These are phyloP conservation scores for Tolypocladium cylindrosporum DNA, from an alignment of 2,329 filamentous ascomycete species.

Conservation along the genomic window DNA sequence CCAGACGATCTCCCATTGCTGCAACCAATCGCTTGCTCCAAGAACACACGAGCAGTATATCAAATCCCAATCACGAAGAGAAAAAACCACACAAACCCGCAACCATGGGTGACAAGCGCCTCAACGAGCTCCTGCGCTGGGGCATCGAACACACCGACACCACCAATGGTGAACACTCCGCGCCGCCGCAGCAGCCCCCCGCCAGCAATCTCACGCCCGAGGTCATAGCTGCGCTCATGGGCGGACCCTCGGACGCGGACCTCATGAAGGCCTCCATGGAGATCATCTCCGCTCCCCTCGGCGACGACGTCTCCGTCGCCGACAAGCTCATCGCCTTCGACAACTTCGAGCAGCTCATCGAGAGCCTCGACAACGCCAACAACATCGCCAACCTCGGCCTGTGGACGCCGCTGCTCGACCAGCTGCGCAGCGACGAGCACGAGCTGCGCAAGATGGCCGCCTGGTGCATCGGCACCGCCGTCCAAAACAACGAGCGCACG, in stretches of 20 bases:
- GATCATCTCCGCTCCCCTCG: constrained; percentile 53
- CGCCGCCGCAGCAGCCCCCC: constrained; percentile 20
- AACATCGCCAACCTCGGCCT: constrained; percentile 71
- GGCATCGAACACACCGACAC: constrained; percentile 41
- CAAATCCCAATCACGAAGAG: background rate
- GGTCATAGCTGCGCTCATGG: constrained; percentile 65
- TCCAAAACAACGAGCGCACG: constrained; percentile 85
- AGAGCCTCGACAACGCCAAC: constrained; percentile 93
- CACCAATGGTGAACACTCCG: constrained; percentile 15
- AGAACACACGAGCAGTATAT: background rate
- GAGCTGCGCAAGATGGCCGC: constrained; percentile 77
- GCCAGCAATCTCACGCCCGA: constrained; percentile 51
- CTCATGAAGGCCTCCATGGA: constrained; percentile 81
- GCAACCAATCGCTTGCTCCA: background rate
- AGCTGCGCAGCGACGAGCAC: constrained; percentile 56
- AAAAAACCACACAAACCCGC: background rate
- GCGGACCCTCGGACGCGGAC: constrained; percentile 81
- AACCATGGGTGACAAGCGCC: constrained; percentile 39
- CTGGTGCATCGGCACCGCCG: constrained; percentile 90
- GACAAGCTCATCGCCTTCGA: constrained; percentile 80
- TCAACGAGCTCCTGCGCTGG: constrained; percentile 77
- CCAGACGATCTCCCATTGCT: background rate
- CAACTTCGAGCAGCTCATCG: constrained; percentile 89
- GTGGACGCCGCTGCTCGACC: constrained; percentile 70
- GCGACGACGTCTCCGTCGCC: constrained; percentile 57